Evolutionary conservation across 441 rosid species (phyloP), one percentile per base, ranked within the genome.

Genomic region (Erodium chrysanthum): DNA sequence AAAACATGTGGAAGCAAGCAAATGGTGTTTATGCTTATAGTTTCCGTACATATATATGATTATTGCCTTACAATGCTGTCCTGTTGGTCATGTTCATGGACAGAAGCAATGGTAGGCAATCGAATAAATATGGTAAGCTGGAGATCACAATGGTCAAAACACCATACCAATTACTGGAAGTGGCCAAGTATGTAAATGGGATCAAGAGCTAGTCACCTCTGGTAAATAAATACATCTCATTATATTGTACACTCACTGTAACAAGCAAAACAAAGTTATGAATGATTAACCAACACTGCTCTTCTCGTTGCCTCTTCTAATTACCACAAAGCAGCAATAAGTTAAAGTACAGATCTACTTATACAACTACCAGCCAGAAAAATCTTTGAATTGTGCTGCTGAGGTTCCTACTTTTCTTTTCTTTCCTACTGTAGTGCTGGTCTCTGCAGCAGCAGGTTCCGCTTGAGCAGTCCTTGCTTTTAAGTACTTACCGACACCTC

Each of bases 401-500:
- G 88, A 73, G 68, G 66, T 78, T 67, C 79, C 78, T 42, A 75
- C 75, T 76, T 91, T 91, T 63, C 96, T 78, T 76, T 89, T 93
- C 87, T 88, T 94, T 68, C 80, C 40, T 37, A 70, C 72, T 48
- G 85, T 63, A 46, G 73, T 54, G 71, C 74, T 87, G 58, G 74
- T 40, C 64, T 83, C 83, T 1, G 35, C 42, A 10, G 74, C 73
- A 68, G 74, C 80, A 12, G 84, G 37, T 60, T 83, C 85, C 20
- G 70, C 66, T 73, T 59, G 80, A 70, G 75, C 73, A 78, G 79
- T 83, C 84, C 76, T 88, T 42, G 91, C 73, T 82, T 88, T 91
- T 76, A 91, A 82, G 85, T 91, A 89, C 75, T 91, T 94, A 3
- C 96, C 98, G 2, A 89, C 90, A 52, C 92, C 92, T 27, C 91